phyloP scores from a whole-genome alignment of 2,329 filamentous ascomycete species.

The Neopestalotiopsis sp. region DNA sequence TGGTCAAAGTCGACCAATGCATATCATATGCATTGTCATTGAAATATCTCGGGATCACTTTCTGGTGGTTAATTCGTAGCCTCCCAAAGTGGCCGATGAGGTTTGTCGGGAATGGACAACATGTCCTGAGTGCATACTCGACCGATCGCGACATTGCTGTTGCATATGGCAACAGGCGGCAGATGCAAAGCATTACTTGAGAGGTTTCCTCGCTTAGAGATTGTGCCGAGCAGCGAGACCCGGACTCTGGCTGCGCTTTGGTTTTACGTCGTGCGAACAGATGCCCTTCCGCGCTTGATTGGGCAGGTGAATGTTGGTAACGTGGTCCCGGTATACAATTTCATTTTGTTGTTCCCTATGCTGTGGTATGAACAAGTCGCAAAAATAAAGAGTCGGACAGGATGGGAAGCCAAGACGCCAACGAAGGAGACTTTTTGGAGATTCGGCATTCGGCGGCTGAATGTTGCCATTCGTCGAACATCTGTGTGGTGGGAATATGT shows the following conservation, averaged over 20 bases:
- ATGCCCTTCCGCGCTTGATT: neutral
- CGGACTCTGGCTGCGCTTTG: neutral
- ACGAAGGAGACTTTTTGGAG: neutral
- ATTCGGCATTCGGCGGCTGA: conserved; percentile 16
- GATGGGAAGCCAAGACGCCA: neutral
- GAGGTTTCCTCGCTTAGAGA: conserved; percentile 10
- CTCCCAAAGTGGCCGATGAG: neutral
- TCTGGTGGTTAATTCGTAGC: neutral
- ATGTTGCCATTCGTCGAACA: conserved; percentile 8
- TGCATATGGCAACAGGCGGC: conserved; percentile 13
- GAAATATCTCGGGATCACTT: neutral
- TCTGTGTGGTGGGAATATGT: neutral
- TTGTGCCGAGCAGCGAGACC: neutral
- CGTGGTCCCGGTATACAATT: neutral
- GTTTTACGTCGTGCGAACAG: neutral
- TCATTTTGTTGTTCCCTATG: neutral
- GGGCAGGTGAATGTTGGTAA: neutral
- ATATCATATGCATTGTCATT: too few species aligned
- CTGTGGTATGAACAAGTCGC: neutral
- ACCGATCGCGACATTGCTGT: conserved; percentile 14
- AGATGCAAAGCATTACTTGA: neutral
- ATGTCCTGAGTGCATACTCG: neutral
- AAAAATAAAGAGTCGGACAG: neutral
- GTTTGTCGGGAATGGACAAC: neutral
- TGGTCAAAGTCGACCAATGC: too few species aligned